Evolutionary conservation across 2,329 filamentous ascomycete genomes (phyloP), one percentile per base, ranked within the genome.

Genomic region (Akanthomyces uredinophilus): DNA sequence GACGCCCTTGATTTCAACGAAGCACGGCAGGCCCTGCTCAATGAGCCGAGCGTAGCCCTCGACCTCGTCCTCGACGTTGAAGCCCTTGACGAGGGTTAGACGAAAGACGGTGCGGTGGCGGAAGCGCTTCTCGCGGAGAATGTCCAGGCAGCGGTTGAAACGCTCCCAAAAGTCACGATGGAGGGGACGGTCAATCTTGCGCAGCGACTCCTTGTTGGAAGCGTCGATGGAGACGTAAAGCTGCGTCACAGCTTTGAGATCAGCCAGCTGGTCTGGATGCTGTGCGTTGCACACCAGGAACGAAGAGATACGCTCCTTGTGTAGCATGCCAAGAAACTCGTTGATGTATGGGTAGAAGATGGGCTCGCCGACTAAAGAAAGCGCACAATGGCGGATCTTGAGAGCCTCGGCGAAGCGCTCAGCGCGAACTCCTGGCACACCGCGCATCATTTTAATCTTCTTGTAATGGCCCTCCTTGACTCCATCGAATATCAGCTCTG

Each of bases 341-440:
- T 99, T 97, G 81, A 98, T 98, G 71, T 96, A 88, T 11, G 95
- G 95, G 74, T 98, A 98, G 78, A 98, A 98, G 69, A 97, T 97
- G n/a, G 94, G 94, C 75, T 99, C 94, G 68, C 95, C 94, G 24
- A 99, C 95, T 11, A 99, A 82, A 66, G 87, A 92, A 51, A 99
- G 80, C 0, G 95, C 95, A 73, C 94, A 99, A 76, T 99, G 94
- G 0, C 92, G 85, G 69, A 99, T 96, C 47, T 87, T 84, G 88
- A 97, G 92, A 0, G 93, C 94, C 78, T 98, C 95, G 7, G 89
- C 87, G 71, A 96, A 98, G 4, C 95, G 85, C 75, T 98, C 94
- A 1, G 93, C 91, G 13, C 94, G 85, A 4, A 98, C 92, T 5
- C 95, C 95, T 0, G 95, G 94, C 1, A 98, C 91, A 58, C 94